Evolutionary conservation across 306 rosid genomes (phyloP), one percentile per base, ranked within the genome.

Genomic region (Abrus pulchellus): DNA sequence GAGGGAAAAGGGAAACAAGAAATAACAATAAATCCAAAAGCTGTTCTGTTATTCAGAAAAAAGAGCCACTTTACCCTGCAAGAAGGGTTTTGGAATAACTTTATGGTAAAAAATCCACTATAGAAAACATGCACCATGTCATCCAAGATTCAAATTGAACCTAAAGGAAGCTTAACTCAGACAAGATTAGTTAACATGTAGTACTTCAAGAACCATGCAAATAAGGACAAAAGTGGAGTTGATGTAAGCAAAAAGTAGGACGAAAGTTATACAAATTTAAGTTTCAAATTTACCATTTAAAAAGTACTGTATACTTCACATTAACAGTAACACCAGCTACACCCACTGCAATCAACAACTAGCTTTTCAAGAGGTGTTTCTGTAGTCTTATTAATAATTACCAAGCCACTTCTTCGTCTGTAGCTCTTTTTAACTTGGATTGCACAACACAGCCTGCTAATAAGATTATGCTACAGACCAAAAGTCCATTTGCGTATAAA

Each of bases 311-410:
- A 71, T 75, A 76, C 76, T 65, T 86, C 85, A 75, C 72, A 55
- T 56, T 75, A 78, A 75, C 60, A 55, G 77, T 75, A 57, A 75
- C 85, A 55, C 74, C 72, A 53, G 84, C 86, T 54, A 74, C 80
- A 71, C 52, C 83, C 82, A 82, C 84, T 79, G 68, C 76, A 79
- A 68, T 55, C 82, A 70, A 75, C 72, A 68, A 81, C 59, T 52
- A 60, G 74, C 67, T 38, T 62, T 71, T 75, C 80, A 53, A 62
- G 79, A n/a, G 64, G 68, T 50, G 34, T 62, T 62, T 74, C 89
- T 68, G 76, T 45, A 76, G 74, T 66, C 75, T 50, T 47, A 54
- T 69, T 68, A 82, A 47, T 79, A 86, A 59, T 50, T 79, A 79
- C 52, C 82, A 79, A 62, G 77, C 71, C 79, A 68, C 75, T 78